Conservation (phyloP, 306 rosid species). For the Casuarina cunninghamiana region DNA sequence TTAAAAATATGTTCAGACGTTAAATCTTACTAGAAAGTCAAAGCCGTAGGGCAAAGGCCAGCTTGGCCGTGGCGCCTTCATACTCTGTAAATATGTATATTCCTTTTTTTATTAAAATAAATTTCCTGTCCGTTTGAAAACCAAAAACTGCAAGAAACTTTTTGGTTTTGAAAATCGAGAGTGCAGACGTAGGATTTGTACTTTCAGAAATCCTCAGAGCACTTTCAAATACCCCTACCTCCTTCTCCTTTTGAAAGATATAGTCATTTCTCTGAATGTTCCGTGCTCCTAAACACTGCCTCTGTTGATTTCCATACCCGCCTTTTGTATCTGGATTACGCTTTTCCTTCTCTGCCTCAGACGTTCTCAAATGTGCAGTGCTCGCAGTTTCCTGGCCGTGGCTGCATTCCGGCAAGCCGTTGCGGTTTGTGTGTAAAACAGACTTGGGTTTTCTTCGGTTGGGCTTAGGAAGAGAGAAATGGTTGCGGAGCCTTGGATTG, state of each 20-base stretch:
- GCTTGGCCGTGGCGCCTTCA: no score
- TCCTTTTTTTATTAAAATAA: no score
- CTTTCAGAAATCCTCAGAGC: neutral
- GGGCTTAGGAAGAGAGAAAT: conserved; percentile 39
- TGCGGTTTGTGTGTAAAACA: neutral
- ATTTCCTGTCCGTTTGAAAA: no score
- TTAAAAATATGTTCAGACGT: no score
- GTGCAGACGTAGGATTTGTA: conserved; percentile 4
- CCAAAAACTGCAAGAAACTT: neutral
- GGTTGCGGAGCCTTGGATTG: conserved; percentile 96
- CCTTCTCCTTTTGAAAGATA: conserved; percentile 10
- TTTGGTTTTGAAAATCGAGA: neutral
- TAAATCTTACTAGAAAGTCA: no score
- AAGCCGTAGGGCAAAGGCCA: no score
- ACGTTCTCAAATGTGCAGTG: neutral
- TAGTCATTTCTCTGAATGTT: neutral
- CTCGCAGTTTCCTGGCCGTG: neutral
- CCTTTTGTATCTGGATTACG: conserved; percentile 16
- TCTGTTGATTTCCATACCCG: conserved; percentile 13
- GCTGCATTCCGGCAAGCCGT: neutral
- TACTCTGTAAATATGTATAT: no score
- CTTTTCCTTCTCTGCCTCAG: conserved; percentile 1
- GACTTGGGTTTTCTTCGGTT: conserved; percentile 8
- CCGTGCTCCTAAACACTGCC: neutral
- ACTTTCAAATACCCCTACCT: conserved; percentile 12